Evolutionary conservation across 352 stramenopile genomes (phyloP).

Genomic region (Aphanomyces stellatus): DNA sequence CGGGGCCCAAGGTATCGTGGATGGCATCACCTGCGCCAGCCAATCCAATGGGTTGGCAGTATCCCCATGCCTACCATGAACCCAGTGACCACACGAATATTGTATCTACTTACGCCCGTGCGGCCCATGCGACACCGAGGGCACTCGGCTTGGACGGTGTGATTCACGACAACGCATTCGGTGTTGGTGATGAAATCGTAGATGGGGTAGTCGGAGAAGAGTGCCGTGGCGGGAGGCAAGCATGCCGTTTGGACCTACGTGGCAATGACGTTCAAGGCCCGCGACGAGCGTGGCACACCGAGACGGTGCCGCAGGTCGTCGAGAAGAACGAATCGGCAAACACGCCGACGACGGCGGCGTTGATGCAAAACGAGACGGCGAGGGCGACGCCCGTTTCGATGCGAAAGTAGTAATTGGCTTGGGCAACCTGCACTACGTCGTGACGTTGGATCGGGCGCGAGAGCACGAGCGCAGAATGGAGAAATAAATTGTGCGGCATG

Average conservation of each 20-base stretch:
- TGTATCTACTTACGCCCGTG: too few relatives aligned
- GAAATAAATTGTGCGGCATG: constrained; percentile 96
- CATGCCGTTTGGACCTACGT: constrained; percentile 73
- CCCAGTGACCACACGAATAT: too few relatives aligned
- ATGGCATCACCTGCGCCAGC: constrained; percentile 76
- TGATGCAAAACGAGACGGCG: constrained; percentile 93
- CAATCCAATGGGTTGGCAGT: constrained; percentile 85
- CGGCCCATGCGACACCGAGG: too few relatives aligned
- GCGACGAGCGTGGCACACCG: too few relatives aligned
- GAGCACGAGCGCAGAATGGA: constrained; percentile 90
- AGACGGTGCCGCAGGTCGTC: too few relatives aligned
- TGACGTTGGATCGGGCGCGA: constrained; percentile 45
- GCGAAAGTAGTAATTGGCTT: constrained; percentile 92
- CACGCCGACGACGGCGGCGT: constrained; percentile 85
- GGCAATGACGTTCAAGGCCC: constrained; percentile 34
- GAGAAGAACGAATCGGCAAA: constrained; percentile 93
- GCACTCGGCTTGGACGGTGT: too few relatives aligned
- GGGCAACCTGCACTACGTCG: constrained; percentile 50
- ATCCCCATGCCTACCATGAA: constrained; percentile 24
- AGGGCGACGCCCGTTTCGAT: constrained; percentile 89
- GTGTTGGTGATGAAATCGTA: too few relatives aligned
- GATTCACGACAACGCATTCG: too few relatives aligned
- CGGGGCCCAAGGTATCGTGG: too few relatives aligned
- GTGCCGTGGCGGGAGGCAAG: constrained; percentile 50
- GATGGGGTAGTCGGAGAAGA: too few relatives aligned